phyloP scores from a whole-genome alignment of 768 basidiomycete species.

The Hydnomerulius pinastri region DNA sequence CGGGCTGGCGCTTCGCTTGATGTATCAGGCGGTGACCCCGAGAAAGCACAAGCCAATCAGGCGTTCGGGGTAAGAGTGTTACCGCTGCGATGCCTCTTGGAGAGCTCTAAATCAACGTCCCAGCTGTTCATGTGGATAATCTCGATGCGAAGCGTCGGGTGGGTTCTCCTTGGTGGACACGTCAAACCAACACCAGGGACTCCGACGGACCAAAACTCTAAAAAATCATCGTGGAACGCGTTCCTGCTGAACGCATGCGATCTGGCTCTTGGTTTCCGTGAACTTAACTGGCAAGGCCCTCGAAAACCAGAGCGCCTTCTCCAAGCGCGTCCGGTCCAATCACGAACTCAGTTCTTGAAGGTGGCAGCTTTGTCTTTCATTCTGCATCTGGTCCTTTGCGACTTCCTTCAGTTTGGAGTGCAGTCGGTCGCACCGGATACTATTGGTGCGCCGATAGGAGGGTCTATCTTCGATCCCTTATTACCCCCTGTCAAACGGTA shows the following conservation, averaged over 20 bases:
- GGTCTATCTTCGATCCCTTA: constrained; percentile 33
- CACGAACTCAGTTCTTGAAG: not conserved
- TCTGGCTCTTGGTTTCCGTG: constrained; percentile 11
- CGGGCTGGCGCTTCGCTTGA: constrained; percentile 29
- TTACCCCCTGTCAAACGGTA: constrained; percentile 33
- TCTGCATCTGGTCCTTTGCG: not conserved
- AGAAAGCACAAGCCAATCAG: constrained; percentile 9
- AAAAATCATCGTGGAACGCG: not conserved
- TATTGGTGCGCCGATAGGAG: constrained; percentile 30
- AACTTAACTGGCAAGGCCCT: constrained; percentile 9
- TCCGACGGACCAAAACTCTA: not conserved
- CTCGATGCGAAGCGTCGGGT: constrained; percentile 12
- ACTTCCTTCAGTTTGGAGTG: constrained; percentile 20
- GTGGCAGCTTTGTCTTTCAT: not conserved
- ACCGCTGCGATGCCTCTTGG: not conserved
- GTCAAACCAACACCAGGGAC: constrained; percentile 1
- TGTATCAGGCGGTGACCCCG: constrained; percentile 9
- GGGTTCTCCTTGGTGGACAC: constrained; percentile 6
- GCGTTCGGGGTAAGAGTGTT: constrained; percentile 5
- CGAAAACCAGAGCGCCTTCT: constrained; percentile 2
- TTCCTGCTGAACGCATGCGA: constrained; percentile 9
- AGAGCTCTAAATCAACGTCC: not conserved
- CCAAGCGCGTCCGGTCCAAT: not conserved
- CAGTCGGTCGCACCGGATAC: constrained; percentile 48
- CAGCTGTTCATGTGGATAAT: constrained; percentile 10